Evolutionary conservation across 2,329 filamentous ascomycete genomes (phyloP).

Genomic region (Cordyceps cateniannulata): DNA sequence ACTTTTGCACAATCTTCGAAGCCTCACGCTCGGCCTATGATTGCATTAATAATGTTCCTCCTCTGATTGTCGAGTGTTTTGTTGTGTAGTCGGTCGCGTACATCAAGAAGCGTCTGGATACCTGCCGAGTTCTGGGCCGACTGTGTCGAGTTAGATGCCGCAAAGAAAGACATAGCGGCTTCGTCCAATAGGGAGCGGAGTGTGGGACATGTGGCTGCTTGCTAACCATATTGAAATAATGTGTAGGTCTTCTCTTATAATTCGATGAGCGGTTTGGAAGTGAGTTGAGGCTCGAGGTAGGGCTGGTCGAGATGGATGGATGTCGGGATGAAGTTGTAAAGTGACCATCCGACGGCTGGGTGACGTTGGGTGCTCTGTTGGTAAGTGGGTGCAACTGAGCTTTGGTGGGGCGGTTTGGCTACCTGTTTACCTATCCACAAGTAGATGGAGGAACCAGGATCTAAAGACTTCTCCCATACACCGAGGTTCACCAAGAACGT

Average conservation of each 20-base stretch:
- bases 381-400: background rate
- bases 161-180: background rate
- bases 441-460: background rate
- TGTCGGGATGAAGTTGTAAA: background rate
- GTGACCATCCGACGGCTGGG: background rate
- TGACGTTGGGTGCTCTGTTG: background rate
- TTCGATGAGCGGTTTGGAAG: background rate
- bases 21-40: conserved; percentile 92
- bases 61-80: background rate
- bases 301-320: background rate
- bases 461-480: background rate
- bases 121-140: conserved; percentile 97
- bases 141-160: conserved; percentile 42
- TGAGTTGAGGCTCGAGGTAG: background rate
- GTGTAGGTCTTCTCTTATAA: background rate
- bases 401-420: conserved; percentile 1
- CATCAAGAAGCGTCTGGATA: conserved; percentile 97
- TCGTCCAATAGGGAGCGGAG: background rate
- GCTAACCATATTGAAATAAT: conserved; percentile 2
- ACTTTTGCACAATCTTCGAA: conserved; percentile 97
- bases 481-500: background rate
- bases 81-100: conserved; percentile 44
- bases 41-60: conserved; percentile 4
- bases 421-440: too few relatives aligned
- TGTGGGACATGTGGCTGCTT: background rate